Evolutionary conservation across 192 early-diverging fungal species (phyloP).

Genomic region (Linnemannia hyalina): DNA sequence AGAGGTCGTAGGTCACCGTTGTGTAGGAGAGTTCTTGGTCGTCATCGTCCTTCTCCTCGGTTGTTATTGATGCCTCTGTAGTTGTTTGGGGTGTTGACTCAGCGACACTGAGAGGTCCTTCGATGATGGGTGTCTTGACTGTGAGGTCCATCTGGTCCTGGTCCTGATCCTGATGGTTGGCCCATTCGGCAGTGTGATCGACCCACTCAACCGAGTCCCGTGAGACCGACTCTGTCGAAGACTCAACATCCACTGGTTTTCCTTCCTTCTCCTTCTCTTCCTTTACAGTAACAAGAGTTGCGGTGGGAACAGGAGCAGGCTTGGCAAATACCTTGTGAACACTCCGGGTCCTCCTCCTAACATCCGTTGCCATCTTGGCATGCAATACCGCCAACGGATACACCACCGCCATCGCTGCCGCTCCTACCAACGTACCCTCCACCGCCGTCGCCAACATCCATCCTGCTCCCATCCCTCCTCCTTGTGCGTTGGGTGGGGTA

Average conservation of each 20-base stretch:
- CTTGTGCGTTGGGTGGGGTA: background rate
- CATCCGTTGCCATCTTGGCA: constrained; percentile 41
- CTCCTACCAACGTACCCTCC: constrained; percentile 5
- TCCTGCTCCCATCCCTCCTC: background rate
- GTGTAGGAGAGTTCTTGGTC: background rate
- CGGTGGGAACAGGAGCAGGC: background rate
- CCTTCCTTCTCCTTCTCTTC: background rate
- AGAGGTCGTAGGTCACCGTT: constrained; percentile 4
- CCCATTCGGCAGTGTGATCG: constrained; percentile 7
- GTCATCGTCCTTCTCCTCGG: background rate
- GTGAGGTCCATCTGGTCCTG: background rate
- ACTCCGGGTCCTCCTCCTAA: constrained; percentile 9
- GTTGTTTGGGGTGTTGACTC: background rate
- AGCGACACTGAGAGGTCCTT: background rate
- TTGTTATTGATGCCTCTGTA: background rate
- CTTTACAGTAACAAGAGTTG: background rate
- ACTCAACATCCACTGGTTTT: background rate
- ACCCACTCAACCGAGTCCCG: constrained; percentile 28
- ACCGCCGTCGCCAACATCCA: constrained; percentile 28
- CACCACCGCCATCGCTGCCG: constrained; percentile 6
- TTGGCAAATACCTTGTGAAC: background rate
- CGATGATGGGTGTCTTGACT: background rate
- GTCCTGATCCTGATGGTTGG: background rate
- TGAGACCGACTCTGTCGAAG: background rate
- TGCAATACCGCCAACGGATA: constrained; percentile 26